phyloP scores from a whole-genome alignment of 345 rosid genomes.

The Populus euphratica region DNA sequence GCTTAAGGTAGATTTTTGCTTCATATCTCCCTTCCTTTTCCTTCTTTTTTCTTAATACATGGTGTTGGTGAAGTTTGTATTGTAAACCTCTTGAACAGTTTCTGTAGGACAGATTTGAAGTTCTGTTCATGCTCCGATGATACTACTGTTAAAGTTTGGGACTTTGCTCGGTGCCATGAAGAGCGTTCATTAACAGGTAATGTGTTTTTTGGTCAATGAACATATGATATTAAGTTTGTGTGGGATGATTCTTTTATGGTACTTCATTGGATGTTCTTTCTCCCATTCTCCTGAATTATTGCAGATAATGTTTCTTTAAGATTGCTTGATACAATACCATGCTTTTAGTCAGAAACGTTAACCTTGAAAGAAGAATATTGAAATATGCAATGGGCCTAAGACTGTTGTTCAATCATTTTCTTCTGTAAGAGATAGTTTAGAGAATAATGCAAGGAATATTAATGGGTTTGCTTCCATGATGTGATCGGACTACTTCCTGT shows the following conservation, averaged over 20 bases:
- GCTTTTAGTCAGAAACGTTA: not conserved
- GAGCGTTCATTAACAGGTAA: slow-evolving; percentile 92
- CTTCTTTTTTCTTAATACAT: not conserved
- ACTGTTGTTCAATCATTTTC: not conserved
- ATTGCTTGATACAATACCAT: not conserved
- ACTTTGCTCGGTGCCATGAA: slow-evolving; percentile 89
- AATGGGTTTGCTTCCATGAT: not conserved
- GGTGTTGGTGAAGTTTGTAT: slow-evolving; percentile 7
- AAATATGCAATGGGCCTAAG: not conserved
- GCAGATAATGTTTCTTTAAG: not conserved
- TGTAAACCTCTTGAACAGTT: slow-evolving; percentile 52
- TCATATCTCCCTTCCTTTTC: not conserved
- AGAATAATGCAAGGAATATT: not conserved
- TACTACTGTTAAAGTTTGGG: slow-evolving; percentile 97
- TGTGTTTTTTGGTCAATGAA: slow-evolving; percentile 34
- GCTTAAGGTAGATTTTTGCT: slow-evolving; percentile 55
- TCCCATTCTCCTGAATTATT: not conserved
- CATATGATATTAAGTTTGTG: slow-evolving; percentile 7
- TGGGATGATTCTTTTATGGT: not conserved
- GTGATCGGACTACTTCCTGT: not conserved
- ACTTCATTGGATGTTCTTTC: not conserved
- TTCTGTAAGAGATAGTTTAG: not conserved
- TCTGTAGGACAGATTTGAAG: slow-evolving; percentile 95
- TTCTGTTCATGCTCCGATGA: slow-evolving; percentile 98
- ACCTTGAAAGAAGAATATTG: not conserved